Percentiles rank a stretch among this genome's conserved stretches.
phyloP scores from a whole-genome alignment of 148 eudicot species.

The Silene conica region DNA sequence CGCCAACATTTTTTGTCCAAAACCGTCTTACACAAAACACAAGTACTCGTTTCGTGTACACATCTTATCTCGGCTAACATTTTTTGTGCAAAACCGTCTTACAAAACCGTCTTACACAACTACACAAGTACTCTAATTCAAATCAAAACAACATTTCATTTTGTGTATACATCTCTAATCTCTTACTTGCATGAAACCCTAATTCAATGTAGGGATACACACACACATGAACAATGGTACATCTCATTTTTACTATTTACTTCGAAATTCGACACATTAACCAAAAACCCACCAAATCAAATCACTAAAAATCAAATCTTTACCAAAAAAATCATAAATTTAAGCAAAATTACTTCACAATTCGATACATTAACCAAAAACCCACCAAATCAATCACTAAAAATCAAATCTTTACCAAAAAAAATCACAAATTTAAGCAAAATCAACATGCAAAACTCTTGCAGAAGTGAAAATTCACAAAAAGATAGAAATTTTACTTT shows the following conservation, averaged over 20 bases:
- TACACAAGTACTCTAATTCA: too few relatives aligned
- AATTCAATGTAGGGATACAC: background rate
- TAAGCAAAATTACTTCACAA: background rate
- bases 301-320: constrained; percentile 3
- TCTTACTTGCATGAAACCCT: background rate
- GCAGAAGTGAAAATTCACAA: background rate
- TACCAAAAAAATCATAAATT: background rate
- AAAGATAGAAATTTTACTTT: background rate
- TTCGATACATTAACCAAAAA: background rate
- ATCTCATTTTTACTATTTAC: background rate
- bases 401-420: constrained; percentile 2
- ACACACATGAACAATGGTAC: background rate
- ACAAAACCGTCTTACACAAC: too few relatives aligned
- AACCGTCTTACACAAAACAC: too few relatives aligned
- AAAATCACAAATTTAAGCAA: background rate
- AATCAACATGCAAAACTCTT: background rate
- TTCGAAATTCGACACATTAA: background rate
- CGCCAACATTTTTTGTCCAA: too few relatives aligned
- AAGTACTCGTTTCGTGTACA: too few relatives aligned
- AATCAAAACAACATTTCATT: too few relatives aligned
- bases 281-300: constrained; percentile 3
- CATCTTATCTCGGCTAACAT: too few relatives aligned
- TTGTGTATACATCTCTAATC: background rate
- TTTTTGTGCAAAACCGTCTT: too few relatives aligned
- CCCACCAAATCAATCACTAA: background rate